Conservation (phyloP, 192 early-diverging fungal species). For the Jimgerdemannia flammicorona region DNA sequence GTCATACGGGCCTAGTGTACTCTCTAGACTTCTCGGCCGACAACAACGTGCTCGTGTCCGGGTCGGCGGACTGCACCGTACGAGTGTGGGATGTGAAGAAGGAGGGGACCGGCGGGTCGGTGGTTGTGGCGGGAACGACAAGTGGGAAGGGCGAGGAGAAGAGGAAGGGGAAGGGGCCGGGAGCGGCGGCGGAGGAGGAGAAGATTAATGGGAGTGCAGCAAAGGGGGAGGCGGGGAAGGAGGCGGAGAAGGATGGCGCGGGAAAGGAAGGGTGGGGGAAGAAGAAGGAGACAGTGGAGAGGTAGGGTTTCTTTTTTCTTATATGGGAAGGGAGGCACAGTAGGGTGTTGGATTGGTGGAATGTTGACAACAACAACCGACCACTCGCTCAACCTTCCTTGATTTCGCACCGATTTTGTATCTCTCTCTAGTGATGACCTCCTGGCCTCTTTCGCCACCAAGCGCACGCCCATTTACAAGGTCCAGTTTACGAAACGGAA, state of each 20-base stretch:
- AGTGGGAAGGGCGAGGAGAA: slow-evolving; percentile 9
- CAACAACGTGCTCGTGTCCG: slow-evolving; percentile 76
- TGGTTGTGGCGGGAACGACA: slow-evolving; percentile 11
- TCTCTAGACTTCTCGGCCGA: slow-evolving; percentile 84
- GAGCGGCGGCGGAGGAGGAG: neutral
- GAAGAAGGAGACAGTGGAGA: slow-evolving; percentile 26
- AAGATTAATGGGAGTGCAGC: slow-evolving; percentile 7
- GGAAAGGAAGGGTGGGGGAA: slow-evolving; percentile 13
- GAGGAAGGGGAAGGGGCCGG: neutral
- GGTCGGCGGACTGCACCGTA: slow-evolving; percentile 85
- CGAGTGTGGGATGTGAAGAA: slow-evolving; percentile 85
- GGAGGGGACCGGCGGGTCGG: slow-evolving; percentile 18
- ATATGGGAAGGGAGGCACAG: no score
- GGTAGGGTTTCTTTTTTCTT: slow-evolving; percentile 13
- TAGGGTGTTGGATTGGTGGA: neutral
- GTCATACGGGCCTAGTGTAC: slow-evolving; percentile 82
- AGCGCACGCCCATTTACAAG: slow-evolving; percentile 86
- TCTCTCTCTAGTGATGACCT: slow-evolving; percentile 37
- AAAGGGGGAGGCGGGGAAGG: slow-evolving; percentile 9
- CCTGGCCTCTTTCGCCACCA: slow-evolving; percentile 80
- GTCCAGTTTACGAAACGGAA: slow-evolving; percentile 85
- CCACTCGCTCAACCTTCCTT: neutral
- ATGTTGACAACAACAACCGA: neutral
- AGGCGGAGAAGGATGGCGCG: slow-evolving; percentile 6
- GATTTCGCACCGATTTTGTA: neutral